These are phyloP conservation scores for Neurospora sp. DNA, from an alignment of 495 filamentous ascomycete genomes.

Conservation along the genomic window DNA sequence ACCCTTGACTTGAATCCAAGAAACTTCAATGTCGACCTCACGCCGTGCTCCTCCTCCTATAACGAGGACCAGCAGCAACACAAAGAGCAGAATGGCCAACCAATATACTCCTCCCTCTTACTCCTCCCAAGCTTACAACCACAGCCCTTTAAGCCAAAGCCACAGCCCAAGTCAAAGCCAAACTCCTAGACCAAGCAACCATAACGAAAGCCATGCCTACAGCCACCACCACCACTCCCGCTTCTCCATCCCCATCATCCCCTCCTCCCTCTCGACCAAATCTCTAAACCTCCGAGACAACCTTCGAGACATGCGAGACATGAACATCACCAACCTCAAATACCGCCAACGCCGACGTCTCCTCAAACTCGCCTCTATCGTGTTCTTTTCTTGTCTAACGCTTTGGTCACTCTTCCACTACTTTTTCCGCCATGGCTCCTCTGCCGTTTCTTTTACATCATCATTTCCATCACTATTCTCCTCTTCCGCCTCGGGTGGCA, in stretches of 20 bases:
- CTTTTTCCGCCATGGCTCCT: neutral
- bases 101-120: neutral
- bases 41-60: neutral
- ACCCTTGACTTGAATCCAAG: neutral
- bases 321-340: neutral
- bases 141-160: too few species aligned
- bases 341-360: neutral
- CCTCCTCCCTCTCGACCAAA: too few species aligned
- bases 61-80: neutral
- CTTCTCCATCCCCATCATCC: neutral
- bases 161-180: neutral
- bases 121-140: neutral
- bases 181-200: neutral
- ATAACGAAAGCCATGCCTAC: neutral
- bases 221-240: neutral
- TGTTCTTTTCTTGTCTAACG: neutral
- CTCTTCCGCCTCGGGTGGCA: neutral
- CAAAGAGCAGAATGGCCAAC: neutral
- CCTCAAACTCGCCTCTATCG: neutral
- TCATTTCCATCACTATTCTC: neutral
- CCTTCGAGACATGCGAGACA: neutral
- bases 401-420: neutral
- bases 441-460: neutral
- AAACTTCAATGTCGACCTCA: neutral
- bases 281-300: neutral